Evolutionary conservation across 2,329 filamentous ascomycete genomes (phyloP), one percentile per base, ranked within the genome.

Genomic region (Penicillium sp.): DNA sequence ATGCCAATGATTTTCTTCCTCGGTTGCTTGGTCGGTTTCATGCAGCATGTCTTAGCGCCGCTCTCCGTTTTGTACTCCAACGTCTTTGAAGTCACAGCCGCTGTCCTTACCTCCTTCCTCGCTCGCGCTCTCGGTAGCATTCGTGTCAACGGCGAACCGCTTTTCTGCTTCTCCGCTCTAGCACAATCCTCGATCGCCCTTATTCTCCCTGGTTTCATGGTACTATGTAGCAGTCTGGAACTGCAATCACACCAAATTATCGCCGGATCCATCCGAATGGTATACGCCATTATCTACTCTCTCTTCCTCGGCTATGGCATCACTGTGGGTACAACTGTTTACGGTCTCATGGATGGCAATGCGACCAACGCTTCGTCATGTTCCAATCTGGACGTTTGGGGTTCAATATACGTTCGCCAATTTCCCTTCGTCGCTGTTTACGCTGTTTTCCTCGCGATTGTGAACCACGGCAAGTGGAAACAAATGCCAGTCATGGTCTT

Each of bases 381-480:
- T 46, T 67, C 75, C 22, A 73, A 76, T 1, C 74, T 85, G 40
- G 69, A 70, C 9, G 71, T 75, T 7, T 73, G 78, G 46, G 57
- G 57, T 9, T 59, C 57, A 6, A 61, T 65, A 36, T 69, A 69
- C 32, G 52, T 63, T 13, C 79, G 76, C 54, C 79, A 77, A 51
- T 89, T 90, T 69, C 71, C 84, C 29, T 90, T 89, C 59, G 89
- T 91, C 0, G 79, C 86, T 0, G 69, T 78, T 6, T 94, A 93
- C 64, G 84, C 87, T 14, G 63, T 89, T 40, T 88, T 84, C 62
- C 77, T 91, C 40, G 85, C 85, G 50, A 76, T 90, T 57, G 84
- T 91, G 66, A 90, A 91, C 67, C 87, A 93, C 55, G 86, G 86
- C 46, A 89, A 89, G 67, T 88, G 80, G 79, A 84, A 80, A 58